Evolutionary conservation across 228 moss, liverwort and hornwort genomes (phyloP).

Genomic region (Sphagnum fallax): DNA sequence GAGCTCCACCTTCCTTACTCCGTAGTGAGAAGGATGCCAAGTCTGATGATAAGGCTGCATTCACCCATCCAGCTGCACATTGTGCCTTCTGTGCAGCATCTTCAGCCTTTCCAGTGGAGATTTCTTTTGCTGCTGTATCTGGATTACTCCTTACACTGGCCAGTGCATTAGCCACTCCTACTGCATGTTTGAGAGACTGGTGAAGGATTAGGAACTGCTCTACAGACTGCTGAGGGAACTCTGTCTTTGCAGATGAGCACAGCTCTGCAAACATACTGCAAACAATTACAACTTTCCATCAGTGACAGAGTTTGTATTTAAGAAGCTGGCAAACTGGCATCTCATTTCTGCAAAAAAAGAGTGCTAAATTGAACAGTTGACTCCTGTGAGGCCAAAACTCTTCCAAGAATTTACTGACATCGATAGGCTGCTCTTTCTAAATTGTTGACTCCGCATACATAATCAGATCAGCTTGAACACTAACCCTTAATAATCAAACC

Average conservation of each 20-base stretch:
- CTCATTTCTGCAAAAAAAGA: too few species aligned
- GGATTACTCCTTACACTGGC: slow-evolving; percentile 19
- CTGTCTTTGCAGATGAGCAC: slow-evolving; percentile 66
- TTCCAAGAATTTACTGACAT: too few species aligned
- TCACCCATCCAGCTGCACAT: slow-evolving; percentile 46
- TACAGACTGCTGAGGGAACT: slow-evolving; percentile 82
- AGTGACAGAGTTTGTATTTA: background rate
- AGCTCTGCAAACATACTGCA: slow-evolving; percentile 94
- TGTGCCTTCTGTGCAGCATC: slow-evolving; percentile 28
- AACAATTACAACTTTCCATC: background rate
- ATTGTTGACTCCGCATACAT: too few species aligned
- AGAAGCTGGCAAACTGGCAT: too few species aligned
- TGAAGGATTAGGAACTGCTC: slow-evolving; percentile 78
- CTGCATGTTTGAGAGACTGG: slow-evolving; percentile 68
- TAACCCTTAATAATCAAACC: too few species aligned
- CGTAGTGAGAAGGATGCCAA: slow-evolving; percentile 39
- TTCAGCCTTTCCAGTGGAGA: slow-evolving; percentile 18
- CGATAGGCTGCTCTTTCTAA: too few species aligned
- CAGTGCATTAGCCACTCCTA: slow-evolving; percentile 67
- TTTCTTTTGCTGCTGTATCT: slow-evolving; percentile 9
- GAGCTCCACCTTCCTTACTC: slow-evolving; percentile 27
- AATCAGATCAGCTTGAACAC: too few species aligned
- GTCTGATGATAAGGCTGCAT: slow-evolving; percentile 49
- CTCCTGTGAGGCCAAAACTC: too few species aligned
- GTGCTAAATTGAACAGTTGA: too few species aligned